Conservation (phyloP, 768 basidiomycete species). For the Panellus pusillus region DNA sequence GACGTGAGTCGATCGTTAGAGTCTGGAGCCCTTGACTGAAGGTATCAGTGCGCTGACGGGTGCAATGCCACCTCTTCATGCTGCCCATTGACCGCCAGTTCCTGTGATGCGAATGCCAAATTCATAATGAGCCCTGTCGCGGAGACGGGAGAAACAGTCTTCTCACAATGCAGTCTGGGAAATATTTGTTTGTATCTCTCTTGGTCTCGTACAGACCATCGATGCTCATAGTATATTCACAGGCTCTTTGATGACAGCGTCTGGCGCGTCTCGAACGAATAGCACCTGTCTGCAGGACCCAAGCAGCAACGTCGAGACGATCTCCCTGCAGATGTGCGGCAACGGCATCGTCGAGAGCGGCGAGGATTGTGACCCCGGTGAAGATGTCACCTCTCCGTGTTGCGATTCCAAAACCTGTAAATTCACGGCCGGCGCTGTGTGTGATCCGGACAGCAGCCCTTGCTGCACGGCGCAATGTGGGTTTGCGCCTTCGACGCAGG, state of each 20-base stretch:
- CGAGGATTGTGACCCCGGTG: conserved; percentile 87
- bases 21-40: conserved; percentile 3
- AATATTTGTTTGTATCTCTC: conserved; percentile 67
- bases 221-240: neutral
- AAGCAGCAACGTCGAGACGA: conserved; percentile 40
- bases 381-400: conserved; percentile 60
- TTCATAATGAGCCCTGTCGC: conserved; percentile 89
- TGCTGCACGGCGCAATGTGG: conserved; percentile 74
- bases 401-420: conserved; percentile 78
- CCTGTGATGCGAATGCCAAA: conserved; percentile 63
- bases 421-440: conserved; percentile 68
- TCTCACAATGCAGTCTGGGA: conserved; percentile 79
- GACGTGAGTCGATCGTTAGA: conserved; percentile 41
- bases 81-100: conserved; percentile 62
- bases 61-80: conserved; percentile 61
- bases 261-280: conserved; percentile 48
- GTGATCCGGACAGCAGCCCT: conserved; percentile 72
- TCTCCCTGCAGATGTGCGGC: conserved; percentile 74
- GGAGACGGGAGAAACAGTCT: conserved; percentile 58
- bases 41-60: conserved; percentile 57
- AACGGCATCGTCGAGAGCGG: conserved; percentile 82
- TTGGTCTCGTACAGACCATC: neutral
- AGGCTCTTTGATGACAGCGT: conserved; percentile 62
- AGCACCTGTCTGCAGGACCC: conserved; percentile 71
- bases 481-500: conserved; percentile 64